Evolutionary conservation across 1,284 basidiomycete genomes (phyloP), one percentile per base, ranked within the genome.

Genomic region (Ganoderma leucocontextum): DNA sequence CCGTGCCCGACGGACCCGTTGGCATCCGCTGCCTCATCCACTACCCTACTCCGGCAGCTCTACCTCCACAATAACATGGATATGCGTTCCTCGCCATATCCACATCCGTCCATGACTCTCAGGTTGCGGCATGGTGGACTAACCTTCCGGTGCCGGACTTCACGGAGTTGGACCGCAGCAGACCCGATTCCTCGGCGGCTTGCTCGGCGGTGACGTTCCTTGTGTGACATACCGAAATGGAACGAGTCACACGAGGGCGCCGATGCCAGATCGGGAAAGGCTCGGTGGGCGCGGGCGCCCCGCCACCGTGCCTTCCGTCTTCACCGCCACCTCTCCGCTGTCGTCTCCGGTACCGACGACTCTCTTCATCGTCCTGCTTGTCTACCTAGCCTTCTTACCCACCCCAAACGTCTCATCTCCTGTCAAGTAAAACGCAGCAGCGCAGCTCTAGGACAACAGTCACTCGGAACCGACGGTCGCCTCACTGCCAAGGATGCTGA

Each of bases 401-500:
- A 17, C 41, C 4, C 41, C 12, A 12, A 33, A 39, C 9, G 2
- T 57, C 35, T 38, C 17, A 19, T 35, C 1, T 38, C 36, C 39
- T n/a, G 22, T 10, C n/a, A 22, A 49, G 17, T 29, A 29, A 29
- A 29, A 29, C 29, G 29, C 29, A 29, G 42, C 7, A 4, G 22
- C 22, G 22, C 10, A 49, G 13, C 13, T 49, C n/a, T 17, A 33
- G 52, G 52, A 19, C 52, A 8, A 53, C 22, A 4, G 25, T 15
- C 29, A 25, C 52, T 33, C 52, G 7, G 29, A 4, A 55, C 25
- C 29, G 29, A 33, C 52, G 15, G 15, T 15, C 15, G 47, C n/a
- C 58, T 33, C 62, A 61, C 47, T 52, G 57, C 61, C 68, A 22
- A 60, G 22, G 68, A 84, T 83, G 82, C 77, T 86, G 71, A 78